Percentiles rank a stretch among this genome's conserved stretches.
These are phyloP conservation scores for Ilyonectria destructans DNA, from an alignment of 2,329 filamentous ascomycete genomes.

Conservation along the genomic window DNA sequence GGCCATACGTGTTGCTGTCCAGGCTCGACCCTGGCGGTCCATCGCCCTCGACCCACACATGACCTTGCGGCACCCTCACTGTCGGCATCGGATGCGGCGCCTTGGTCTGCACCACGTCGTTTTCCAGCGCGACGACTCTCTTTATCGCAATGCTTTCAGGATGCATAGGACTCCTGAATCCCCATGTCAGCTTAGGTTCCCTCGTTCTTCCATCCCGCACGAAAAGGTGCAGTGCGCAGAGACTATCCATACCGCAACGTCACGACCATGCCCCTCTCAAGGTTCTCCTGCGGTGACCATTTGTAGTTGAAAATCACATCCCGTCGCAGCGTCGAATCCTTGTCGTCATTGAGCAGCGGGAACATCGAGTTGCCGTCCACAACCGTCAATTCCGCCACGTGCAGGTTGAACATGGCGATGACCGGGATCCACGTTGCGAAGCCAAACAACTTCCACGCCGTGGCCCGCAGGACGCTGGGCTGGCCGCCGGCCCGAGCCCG, in stretches of 20 bases:
- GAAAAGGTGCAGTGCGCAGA: not conserved
- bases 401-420: conserved; percentile 73
- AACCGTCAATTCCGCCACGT: conserved; percentile 72
- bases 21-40: conserved; percentile 78
- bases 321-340: conserved; percentile 67
- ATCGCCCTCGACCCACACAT: conserved; percentile 97
- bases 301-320: conserved; percentile 75
- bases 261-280: conserved; percentile 83
- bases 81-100: conserved; percentile 70
- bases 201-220: conserved; percentile 14
- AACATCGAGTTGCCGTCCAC: conserved; percentile 82
- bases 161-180: conserved; percentile 76
- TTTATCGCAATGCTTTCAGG: conserved; percentile 84
- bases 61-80: conserved; percentile 82
- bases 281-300: conserved; percentile 69
- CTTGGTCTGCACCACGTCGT: conserved; percentile 81
- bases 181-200: conserved; percentile 12
- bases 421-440: conserved; percentile 76
- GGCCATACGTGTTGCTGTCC: conserved; percentile 94
- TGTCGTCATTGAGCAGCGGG: conserved; percentile 81
- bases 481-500: conserved; percentile 48
- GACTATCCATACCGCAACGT: conserved; percentile 72
- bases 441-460: conserved; percentile 65
- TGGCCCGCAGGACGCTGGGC: conserved; percentile 50
- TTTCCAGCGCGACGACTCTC: conserved; percentile 84